Conservation (phyloP, 805 yeast genomes). For the Ogataea ganodermae region DNA sequence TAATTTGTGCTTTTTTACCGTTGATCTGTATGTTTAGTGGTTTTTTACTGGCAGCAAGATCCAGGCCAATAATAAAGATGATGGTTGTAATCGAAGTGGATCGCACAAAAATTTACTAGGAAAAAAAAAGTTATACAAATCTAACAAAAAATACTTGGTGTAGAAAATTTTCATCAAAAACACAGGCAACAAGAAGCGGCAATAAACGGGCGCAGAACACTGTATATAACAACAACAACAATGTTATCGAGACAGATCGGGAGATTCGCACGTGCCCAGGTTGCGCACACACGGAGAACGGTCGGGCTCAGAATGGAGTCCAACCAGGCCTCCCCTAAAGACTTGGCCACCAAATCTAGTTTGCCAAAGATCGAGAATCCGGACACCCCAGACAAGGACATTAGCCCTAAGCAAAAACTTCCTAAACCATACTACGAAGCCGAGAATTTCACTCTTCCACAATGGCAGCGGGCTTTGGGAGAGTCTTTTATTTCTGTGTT, state of each 20-base stretch:
- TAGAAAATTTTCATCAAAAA: constrained; percentile 4
- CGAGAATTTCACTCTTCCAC: constrained; percentile 39
- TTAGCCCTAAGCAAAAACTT: constrained; percentile 36
- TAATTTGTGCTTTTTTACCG: background rate
- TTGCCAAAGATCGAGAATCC: constrained; percentile 39
- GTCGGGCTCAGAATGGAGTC: constrained; percentile 13
- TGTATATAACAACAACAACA: background rate
- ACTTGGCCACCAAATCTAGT: constrained; percentile 34
- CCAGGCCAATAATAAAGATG: constrained; percentile 13
- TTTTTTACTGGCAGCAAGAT: background rate
- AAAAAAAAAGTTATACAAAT: background rate
- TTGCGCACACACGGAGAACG: background rate
- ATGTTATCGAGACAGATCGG: constrained; percentile 14
- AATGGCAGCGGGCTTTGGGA: constrained; percentile 60
- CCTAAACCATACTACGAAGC: constrained; percentile 33
- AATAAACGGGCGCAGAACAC: background rate
- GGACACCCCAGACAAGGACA: constrained; percentile 38
- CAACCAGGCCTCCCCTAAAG: constrained; percentile 26
- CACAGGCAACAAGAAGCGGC: background rate
- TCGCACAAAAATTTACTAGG: constrained; percentile 2
- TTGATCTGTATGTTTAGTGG: background rate
- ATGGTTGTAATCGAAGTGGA: constrained; percentile 10
- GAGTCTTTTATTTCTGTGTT: constrained; percentile 63
- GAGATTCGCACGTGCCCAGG: background rate
- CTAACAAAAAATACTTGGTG: constrained; percentile 4